Evolutionary conservation across 805 yeast genomes (phyloP).

Genomic region (Saitoella complicata): DNA sequence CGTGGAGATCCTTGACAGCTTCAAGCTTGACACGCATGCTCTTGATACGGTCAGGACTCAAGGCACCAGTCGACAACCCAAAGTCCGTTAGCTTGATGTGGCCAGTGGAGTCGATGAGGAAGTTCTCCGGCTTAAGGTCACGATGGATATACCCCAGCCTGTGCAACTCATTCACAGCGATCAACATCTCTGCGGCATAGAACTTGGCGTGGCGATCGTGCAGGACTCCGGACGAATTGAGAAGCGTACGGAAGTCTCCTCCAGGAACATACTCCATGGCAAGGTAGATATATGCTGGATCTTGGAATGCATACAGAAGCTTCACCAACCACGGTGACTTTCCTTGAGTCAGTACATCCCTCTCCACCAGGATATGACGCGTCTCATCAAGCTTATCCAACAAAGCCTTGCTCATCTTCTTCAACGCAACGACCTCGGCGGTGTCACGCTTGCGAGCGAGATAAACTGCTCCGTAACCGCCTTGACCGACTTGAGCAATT

Average conservation of each 20-base stretch:
- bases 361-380: conserved; percentile 84
- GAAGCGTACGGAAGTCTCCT: conserved; percentile 89
- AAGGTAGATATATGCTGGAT: conserved; percentile 68
- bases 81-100: conserved; percentile 91
- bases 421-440: conserved; percentile 85
- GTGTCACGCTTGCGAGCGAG: conserved; percentile 89
- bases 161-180: conserved; percentile 83
- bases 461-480: conserved; percentile 98
- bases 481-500: conserved; percentile 97
- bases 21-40: conserved; percentile 63
- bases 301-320: conserved; percentile 88
- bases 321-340: conserved; percentile 93
- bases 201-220: conserved; percentile 93
- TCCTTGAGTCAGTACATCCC: conserved; percentile 93
- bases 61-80: conserved; percentile 93
- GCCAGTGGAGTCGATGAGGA: conserved; percentile 75
- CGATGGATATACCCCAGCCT: conserved; percentile 92
- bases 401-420: conserved; percentile 74
- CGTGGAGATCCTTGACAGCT: conserved; percentile 60
- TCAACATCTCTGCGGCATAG: conserved; percentile 90
- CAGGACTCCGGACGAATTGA: conserved; percentile 82
- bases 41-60: conserved; percentile 82
- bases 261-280: conserved; percentile 99
- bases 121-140: conserved; percentile 91
- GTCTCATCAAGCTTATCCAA: conserved; percentile 85